Conservation (phyloP, 768 basidiomycete species). For the Suillus decipiens region DNA sequence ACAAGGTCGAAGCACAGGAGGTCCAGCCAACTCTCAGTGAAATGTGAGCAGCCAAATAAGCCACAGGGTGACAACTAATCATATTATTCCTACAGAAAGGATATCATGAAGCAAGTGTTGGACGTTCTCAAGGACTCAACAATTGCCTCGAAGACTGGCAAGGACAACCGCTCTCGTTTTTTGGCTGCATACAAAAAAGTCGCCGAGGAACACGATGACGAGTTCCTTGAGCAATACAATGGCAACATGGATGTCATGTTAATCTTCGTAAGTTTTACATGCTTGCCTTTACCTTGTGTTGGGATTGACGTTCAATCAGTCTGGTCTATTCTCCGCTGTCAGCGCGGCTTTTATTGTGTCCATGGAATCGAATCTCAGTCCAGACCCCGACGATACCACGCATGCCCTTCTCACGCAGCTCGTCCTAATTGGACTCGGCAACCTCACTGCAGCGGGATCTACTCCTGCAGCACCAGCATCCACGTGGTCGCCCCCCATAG, state of each 20-base stretch:
- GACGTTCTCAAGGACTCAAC: background rate
- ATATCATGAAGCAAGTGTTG: background rate
- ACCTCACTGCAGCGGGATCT: slow-evolving; percentile 8
- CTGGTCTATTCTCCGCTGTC: slow-evolving; percentile 19
- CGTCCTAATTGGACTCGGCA: slow-evolving; percentile 8
- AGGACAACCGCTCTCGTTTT: slow-evolving; percentile 9
- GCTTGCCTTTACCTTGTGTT: background rate
- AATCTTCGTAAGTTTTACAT: slow-evolving; percentile 19
- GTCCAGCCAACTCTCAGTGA: background rate
- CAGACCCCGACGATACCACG: slow-evolving; percentile 15
- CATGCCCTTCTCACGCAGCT: slow-evolving; percentile 14
- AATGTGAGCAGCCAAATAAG: background rate
- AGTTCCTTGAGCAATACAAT: slow-evolving; percentile 18
- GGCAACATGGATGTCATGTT: slow-evolving; percentile 23
- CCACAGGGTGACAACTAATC: background rate
- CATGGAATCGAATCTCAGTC: slow-evolving; percentile 12
- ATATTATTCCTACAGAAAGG: background rate
- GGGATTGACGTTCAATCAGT: slow-evolving; percentile 4
- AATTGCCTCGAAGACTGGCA: background rate
- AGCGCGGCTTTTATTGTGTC: slow-evolving; percentile 14
- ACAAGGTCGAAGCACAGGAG: background rate
- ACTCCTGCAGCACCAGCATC: background rate
- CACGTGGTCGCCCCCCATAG: background rate
- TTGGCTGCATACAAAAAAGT: slow-evolving; percentile 16
- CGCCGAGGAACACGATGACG: slow-evolving; percentile 18